These are phyloP conservation scores for Naganishia friedmannii DNA, from an alignment of 768 basidiomycete species.

Conservation along the genomic window DNA sequence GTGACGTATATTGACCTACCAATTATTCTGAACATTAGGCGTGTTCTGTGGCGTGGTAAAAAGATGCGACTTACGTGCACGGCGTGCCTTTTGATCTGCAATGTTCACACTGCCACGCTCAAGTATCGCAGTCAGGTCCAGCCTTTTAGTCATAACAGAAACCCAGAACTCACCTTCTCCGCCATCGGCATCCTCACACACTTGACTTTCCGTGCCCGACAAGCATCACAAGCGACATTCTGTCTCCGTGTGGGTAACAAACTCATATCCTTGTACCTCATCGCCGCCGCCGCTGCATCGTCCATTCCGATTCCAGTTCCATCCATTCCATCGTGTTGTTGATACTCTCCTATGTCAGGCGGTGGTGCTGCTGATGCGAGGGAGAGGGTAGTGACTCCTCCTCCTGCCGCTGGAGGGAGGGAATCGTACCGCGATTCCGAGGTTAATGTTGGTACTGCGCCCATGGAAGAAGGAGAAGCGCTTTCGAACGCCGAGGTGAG, in stretches of 20 bases:
- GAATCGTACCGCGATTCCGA: background rate
- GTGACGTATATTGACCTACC: slow-evolving; percentile 42
- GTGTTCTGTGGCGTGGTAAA: slow-evolving; percentile 24
- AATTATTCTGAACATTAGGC: slow-evolving; percentile 52
- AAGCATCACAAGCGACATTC: slow-evolving; percentile 35
- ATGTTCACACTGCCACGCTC: slow-evolving; percentile 58
- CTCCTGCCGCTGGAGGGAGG: background rate
- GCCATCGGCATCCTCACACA: slow-evolving; percentile 77
- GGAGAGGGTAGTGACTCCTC: background rate
- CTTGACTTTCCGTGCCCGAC: slow-evolving; percentile 70
- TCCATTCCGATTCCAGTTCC: background rate
- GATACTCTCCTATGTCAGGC: background rate
- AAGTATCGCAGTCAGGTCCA: background rate
- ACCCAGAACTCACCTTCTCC: slow-evolving; percentile 54
- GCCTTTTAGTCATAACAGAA: background rate
- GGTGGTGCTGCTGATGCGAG: background rate
- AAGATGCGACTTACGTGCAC: slow-evolving; percentile 70
- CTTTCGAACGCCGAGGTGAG: background rate
- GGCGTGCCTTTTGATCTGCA: slow-evolving; percentile 83
- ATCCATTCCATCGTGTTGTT: background rate
- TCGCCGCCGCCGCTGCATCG: background rate
- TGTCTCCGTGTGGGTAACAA: slow-evolving; percentile 23
- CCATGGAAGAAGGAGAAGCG: background rate
- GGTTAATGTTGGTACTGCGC: background rate
- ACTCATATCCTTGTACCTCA: slow-evolving; percentile 19